Conservation (phyloP, 345 rosid genomes). For the Mallotus nudiflorus region DNA sequence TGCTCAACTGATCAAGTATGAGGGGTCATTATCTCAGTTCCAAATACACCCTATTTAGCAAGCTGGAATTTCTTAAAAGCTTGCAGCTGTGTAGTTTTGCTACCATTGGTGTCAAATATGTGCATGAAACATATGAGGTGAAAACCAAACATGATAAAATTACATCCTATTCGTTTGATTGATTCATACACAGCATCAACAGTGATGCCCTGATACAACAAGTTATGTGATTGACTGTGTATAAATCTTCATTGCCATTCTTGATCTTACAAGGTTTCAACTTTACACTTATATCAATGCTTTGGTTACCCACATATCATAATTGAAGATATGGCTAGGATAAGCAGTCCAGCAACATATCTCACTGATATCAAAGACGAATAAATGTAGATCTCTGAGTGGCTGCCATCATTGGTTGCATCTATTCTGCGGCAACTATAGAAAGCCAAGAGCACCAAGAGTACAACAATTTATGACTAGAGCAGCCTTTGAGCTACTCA, state of each 20-base stretch:
- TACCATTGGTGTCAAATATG: background rate
- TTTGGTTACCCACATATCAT: conserved; percentile 3
- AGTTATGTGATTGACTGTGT: conserved; percentile 1
- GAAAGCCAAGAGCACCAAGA: background rate
- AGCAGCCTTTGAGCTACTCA: conserved; percentile 13
- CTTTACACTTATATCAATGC: background rate
- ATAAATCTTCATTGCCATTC: background rate
- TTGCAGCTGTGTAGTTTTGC: background rate
- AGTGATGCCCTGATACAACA: background rate
- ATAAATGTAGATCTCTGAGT: background rate
- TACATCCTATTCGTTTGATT: background rate
- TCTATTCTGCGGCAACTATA: background rate
- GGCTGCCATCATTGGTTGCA: background rate
- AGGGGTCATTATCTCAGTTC: no score
- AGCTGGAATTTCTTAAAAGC: background rate
- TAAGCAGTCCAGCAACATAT: background rate
- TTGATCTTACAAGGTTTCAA: background rate
- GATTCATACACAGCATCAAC: conserved; percentile 3
- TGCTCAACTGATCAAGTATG: no score
- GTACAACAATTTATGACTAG: background rate
- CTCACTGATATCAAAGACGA: background rate
- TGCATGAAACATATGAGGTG: background rate
- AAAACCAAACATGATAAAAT: background rate
- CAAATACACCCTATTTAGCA: no score
- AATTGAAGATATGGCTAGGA: background rate